Percentiles rank a stretch among this genome's conserved stretches.
These are phyloP conservation scores for Curvularia hawaiiensis DNA, from an alignment of 2,329 filamentous ascomycete species.

Conservation along the genomic window DNA sequence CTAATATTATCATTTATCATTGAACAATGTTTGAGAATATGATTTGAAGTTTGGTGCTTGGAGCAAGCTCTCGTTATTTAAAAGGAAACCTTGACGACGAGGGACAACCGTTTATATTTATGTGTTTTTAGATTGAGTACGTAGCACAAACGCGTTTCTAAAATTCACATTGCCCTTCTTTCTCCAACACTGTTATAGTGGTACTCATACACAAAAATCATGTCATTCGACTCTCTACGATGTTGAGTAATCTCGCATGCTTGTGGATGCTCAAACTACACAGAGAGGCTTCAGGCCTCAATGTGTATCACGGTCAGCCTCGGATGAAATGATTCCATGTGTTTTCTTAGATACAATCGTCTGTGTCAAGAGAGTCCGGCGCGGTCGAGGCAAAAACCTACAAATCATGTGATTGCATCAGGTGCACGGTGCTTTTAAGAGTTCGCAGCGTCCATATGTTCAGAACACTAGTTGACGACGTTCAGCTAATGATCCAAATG, in stretches of 20 bases:
- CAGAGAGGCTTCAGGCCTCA: too few species aligned
- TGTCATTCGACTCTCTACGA: not conserved
- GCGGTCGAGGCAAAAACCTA: not conserved
- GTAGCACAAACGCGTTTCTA: not conserved
- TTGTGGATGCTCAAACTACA: not conserved
- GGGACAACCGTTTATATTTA: too few species aligned
- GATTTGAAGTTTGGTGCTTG: too few species aligned
- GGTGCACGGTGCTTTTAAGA: not conserved
- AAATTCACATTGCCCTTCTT: too few species aligned
- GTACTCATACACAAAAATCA: not conserved
- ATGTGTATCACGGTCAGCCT: not conserved
- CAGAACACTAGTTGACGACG: not conserved
- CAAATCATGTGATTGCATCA: not conserved
- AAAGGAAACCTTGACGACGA: not conserved
- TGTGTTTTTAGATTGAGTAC: not conserved
- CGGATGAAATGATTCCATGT: not conserved
- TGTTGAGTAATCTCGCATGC: not conserved
- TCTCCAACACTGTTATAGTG: not conserved
- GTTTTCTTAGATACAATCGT: not conserved
- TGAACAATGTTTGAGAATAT: not conserved
- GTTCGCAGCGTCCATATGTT: not conserved
- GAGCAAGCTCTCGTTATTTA: not conserved
- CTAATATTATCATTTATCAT: not conserved
- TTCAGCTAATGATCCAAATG: not conserved
- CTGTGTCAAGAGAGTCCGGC: not conserved